Evolutionary conservation across 192 early-diverging fungal genomes (phyloP).

Genomic region (Blastocladiella britannica): DNA sequence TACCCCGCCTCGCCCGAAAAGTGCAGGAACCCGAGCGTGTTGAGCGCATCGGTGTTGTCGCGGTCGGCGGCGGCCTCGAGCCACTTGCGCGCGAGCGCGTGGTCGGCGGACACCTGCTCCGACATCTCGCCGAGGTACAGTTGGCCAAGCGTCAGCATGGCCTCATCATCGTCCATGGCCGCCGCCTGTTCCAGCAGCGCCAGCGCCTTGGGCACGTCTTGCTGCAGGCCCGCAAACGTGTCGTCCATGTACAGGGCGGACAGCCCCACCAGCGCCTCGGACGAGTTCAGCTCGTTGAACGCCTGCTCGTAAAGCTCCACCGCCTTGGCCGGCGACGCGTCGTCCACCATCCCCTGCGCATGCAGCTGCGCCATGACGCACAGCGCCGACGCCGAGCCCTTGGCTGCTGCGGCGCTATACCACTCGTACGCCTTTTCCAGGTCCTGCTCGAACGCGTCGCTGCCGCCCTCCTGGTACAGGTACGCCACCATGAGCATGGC

Average conservation of each 20-base stretch:
- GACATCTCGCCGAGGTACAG: not conserved
- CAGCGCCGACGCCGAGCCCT: not conserved
- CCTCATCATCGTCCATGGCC: not conserved
- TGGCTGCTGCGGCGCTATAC: not conserved
- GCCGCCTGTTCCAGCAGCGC: not conserved
- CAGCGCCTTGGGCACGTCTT: not conserved
- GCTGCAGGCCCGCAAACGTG: not conserved
- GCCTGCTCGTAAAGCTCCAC: not conserved
- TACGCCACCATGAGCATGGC: too few relatives aligned
- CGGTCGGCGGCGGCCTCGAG: not conserved
- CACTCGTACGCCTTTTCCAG: not conserved
- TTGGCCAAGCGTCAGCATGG: not conserved
- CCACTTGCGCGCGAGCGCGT: not conserved
- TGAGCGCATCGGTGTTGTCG: not conserved
- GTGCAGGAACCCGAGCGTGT: not conserved
- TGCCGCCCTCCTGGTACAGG: too few relatives aligned
- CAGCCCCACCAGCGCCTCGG: not conserved
- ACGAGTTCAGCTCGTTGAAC: not conserved
- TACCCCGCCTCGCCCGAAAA: not conserved
- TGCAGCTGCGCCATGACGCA: not conserved
- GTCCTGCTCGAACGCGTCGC: not conserved
- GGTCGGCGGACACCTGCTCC: not conserved
- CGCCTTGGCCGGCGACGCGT: not conserved
- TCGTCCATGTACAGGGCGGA: not conserved
- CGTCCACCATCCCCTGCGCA: not conserved